Base-by-base conservation (phyloP, 225 moss, liverwort and hornwort genomes). In the Marchantia paleacea region DNA sequence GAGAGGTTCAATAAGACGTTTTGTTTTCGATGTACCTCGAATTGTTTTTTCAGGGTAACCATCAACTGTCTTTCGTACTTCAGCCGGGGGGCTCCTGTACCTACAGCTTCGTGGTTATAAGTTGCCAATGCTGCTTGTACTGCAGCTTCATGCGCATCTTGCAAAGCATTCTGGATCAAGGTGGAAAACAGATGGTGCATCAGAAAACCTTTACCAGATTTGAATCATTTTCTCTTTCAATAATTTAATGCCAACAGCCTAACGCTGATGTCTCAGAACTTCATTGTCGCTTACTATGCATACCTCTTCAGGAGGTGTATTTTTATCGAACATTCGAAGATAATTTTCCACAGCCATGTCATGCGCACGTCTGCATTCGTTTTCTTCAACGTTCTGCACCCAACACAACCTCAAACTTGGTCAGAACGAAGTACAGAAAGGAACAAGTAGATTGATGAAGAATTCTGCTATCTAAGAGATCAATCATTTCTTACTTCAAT, bases 311-410 rank as follows among this genome's bases (percentile, higher is more conserved):
- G 88, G 84, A 70, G 85, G 86, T 25, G 84, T 86, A 49, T 87
- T 81, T 75, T 84, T 93, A 73, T 90, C 89, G 31, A 94, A 95
- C 53, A 88, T 83, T 70, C 91, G 79, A 0, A 79, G 61, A 67
- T 99, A 99, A 75, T 80, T 90, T 76, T 93, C 87, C 52, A 92
- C 91, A 28, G 87, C 90, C 62, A 87, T 55, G 73, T 95, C 97
- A 81, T 90, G 83, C 30, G 95, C 97, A n/a, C 94, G 93, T 62
- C 94, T 91, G 78, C 95, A 95, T 80, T 99, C 97, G 72, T 88
- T 99, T 73, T 99, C 97, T 86, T 99, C 95, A 54, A 99, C 97
- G 87, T 90, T 99, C 93, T 99, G 90, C 52, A 12, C 24, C 50
- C 52, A 25, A 9, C 24, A 18, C 47, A 18, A 73, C n/a, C 52